Conservation (phyloP, 176 grass and related monocot species). For the Avena eriantha region DNA sequence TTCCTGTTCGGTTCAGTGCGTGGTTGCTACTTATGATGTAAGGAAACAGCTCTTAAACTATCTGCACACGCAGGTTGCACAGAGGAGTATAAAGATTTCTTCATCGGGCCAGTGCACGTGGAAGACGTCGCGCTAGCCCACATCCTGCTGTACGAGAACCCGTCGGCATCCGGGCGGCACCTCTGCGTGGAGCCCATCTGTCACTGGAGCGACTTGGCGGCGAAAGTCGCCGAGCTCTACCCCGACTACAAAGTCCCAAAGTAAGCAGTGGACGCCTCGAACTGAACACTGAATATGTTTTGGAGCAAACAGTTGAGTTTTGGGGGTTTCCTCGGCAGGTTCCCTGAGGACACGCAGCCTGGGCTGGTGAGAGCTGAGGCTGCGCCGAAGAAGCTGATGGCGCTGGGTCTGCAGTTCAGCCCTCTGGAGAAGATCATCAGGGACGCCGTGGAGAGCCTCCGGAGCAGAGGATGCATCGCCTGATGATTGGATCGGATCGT, state of each 20-base stretch:
- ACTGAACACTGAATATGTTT: not conserved
- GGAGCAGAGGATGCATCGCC: slow-evolving; percentile 61
- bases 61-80: slow-evolving; percentile 52
- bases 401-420: slow-evolving; percentile 67
- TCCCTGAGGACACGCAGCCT: slow-evolving; percentile 73
- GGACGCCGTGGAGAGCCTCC: slow-evolving; percentile 74
- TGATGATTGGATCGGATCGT: not conserved
- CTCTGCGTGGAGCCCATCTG: slow-evolving; percentile 65
- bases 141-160: slow-evolving; percentile 72
- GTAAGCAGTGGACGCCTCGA: slow-evolving; percentile 33
- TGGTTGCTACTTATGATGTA: not conserved
- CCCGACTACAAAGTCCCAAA: slow-evolving; percentile 66
- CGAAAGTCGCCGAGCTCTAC: slow-evolving; percentile 72
- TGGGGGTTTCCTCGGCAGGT: slow-evolving; percentile 29
- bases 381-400: slow-evolving; percentile 75
- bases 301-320: not conserved
- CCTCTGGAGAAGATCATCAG: slow-evolving; percentile 76
- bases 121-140: slow-evolving; percentile 85
- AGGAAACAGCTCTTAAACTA: not conserved
- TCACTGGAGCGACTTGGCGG: slow-evolving; percentile 79
- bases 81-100: slow-evolving; percentile 72
- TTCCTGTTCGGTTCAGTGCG: not conserved
- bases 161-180: slow-evolving; percentile 79
- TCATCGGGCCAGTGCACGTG: slow-evolving; percentile 74
- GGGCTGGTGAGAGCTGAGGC: slow-evolving; percentile 66